Conservation (phyloP, 2,329 filamentous ascomycete species). For the Colletotrichum sojae region DNA sequence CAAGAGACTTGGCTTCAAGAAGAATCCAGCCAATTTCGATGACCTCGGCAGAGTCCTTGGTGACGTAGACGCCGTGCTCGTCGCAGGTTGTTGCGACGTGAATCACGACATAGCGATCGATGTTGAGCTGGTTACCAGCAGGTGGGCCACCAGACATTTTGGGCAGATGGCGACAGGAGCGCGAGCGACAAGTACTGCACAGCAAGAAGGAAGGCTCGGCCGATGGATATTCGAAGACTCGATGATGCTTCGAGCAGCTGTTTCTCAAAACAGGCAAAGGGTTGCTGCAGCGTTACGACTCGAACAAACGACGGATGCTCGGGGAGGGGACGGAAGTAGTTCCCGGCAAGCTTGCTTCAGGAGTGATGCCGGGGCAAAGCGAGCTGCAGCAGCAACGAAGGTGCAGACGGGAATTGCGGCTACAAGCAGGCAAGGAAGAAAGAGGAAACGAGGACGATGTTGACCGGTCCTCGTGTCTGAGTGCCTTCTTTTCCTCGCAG, state of each 20-base stretch:
- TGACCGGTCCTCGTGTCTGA: conserved; percentile 33
- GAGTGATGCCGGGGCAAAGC: conserved; percentile 39
- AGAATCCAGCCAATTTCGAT: conserved; percentile 99
- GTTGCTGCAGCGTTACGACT: conserved; percentile 38
- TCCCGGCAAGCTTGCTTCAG: conserved; percentile 42
- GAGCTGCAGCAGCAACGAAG: conserved; percentile 39
- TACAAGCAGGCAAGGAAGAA: conserved; percentile 34
- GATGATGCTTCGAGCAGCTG: conserved; percentile 32
- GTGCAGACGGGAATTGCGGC: conserved; percentile 33
- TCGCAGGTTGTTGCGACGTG: conserved; percentile 99
- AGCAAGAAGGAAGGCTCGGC: conserved; percentile 29
- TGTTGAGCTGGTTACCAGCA: conserved; percentile 73
- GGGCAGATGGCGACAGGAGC: conserved; percentile 41
- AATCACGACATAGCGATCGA: conserved; percentile 98
- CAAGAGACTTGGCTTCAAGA: conserved; percentile 89
- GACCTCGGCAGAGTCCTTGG: conserved; percentile 98
- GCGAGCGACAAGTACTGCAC: conserved; percentile 39
- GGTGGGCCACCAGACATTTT: conserved; percentile 59
- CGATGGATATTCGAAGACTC: conserved; percentile 23
- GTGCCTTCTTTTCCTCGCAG: conserved; percentile 41
- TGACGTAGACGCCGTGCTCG: conserved; percentile 99
- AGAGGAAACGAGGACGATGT: conserved; percentile 35
- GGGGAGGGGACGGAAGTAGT: conserved; percentile 40
- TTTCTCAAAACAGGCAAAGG: conserved; percentile 18
- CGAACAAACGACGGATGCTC: conserved; percentile 40